Base-by-base conservation (phyloP, 345 rosid species). In the Murraya paniculata region DNA sequence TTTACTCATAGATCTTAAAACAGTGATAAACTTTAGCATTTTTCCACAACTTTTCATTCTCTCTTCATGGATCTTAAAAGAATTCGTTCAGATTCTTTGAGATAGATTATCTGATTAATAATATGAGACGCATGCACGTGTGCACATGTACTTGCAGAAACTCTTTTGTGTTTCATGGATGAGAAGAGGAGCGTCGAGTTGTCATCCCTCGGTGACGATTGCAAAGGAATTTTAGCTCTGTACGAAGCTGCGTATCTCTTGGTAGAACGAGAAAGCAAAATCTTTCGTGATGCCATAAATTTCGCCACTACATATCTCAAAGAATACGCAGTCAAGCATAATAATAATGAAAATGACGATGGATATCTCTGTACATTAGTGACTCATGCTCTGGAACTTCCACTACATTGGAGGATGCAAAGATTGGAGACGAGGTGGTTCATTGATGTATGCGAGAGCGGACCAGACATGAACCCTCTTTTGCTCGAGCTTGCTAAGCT, bases 351-450 rank as follows among this genome's bases (percentile, higher is more conserved):
- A 9, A 50, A 68, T 56, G 7, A 88, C 9, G 4, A 39, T 39
- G 13, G 0, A 9, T 9, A 39, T 9, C 14, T 39, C 3, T 10
- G 48, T 39, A 9, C 48, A 9, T 39, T 39, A 39, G 48, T 9
- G 48, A 9, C 0, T 9, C 14, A 41, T 9, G 48, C 48, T 9
- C 2, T 9, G 48, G 48, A 41, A 41, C 48, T 2, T 41, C 48
- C 48, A 41, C 48, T 41, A 9, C 14, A 10, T 9, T 10, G 14
- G 48, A 41, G 48, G 48, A 41, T 41, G 48, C 48, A 2, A 41
- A 41, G 91, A 64, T 22, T 79, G 33, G 93, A 90, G 59, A 80
- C 88, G 22, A 84, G 84, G 69, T 88, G 90, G 90, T 88, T 88
- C 83, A 80, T 84, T 21, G 80, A 83, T 64, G 68, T 79, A 25